Base-by-base conservation (phyloP, 2,329 filamentous ascomycete genomes). In the Penicillium capsulatum region DNA sequence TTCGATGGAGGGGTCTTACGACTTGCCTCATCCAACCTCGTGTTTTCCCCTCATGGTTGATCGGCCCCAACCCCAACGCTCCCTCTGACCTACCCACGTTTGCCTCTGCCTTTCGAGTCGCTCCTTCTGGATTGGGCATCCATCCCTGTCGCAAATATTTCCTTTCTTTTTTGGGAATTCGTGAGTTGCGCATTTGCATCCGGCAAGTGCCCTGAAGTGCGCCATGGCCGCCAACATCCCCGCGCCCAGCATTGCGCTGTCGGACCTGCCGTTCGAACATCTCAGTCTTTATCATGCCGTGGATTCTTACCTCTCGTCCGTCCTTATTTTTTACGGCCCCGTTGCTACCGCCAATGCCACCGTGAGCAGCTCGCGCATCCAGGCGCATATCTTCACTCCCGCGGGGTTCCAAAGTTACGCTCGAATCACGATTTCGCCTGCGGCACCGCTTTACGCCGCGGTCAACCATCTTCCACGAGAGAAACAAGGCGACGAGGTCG, bases 401-500 rank as follows among this genome's bases (percentile, higher is more conserved):
- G 90, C 88, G 50, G 92, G 92, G 51, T 84, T 94, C 55, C 84
- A 87, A 60, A 91, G 85, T 54, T 98, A 91, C 63, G 83, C 86
- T 44, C 87, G 91, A 57, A 80, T 98, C 53, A 94, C 91, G 45
- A 83, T 97, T 51, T 94, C 91, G 16, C 92, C 92, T 31, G 94
- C 86, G 59, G 95, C 91, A 32, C 81, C 88, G 36, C 84, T 94
- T 58, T 97, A 97, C 66, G 79, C 81, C 51, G 91, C 90, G 38
- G 92, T 98, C 64, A 83, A 86, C 61, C 81, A 90, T 63, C 77
- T 98, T 30, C 89, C 92, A 29, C 84, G 89, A 60, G 91, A 96
- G 62, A 89, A 90, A 66, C 92, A 97, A 71, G 91, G 91, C 57
- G 91, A 97, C 63, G 91, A 97, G 66, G 76, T 94, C 50, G 94